Conservation (phyloP, 176 grass and related monocot genomes). For the Pharus latifolius region DNA sequence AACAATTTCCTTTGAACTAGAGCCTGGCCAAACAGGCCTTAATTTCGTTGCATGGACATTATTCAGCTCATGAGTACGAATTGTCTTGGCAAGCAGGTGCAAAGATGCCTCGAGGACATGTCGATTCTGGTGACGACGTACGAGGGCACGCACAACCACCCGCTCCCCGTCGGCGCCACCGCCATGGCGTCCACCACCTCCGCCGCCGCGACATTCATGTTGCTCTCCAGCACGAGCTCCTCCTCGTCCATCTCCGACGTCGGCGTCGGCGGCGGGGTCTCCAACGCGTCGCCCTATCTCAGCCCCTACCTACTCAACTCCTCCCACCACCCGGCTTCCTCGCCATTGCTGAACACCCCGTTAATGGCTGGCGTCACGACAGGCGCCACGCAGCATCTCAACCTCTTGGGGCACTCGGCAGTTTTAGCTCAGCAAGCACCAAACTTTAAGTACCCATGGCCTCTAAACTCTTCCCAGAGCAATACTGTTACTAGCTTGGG, state of each 20-base stretch:
- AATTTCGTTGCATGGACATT: neutral
- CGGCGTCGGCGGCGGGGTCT: neutral
- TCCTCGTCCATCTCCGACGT: slow-evolving; percentile 38
- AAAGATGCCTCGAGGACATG: slow-evolving; percentile 92
- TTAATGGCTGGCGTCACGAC: neutral
- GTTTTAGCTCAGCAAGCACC: neutral
- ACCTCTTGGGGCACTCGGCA: slow-evolving; percentile 19
- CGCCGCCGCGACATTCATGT: slow-evolving; percentile 60
- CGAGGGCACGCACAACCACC: slow-evolving; percentile 98
- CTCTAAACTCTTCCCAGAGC: neutral
- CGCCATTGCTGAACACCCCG: neutral
- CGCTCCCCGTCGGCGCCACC: slow-evolving; percentile 81
- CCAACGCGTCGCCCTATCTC: slow-evolving; percentile 44
- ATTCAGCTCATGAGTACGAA: neutral
- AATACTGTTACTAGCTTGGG: neutral
- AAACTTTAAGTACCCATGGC: slow-evolving; percentile 41
- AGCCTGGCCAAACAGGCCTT: no score
- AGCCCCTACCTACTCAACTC: slow-evolving; percentile 59
- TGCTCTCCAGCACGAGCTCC: slow-evolving; percentile 52
- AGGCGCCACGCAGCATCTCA: slow-evolving; percentile 18
- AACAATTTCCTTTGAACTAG: no score
- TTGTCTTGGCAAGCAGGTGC: slow-evolving; percentile 43
- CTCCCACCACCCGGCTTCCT: slow-evolving; percentile 11
- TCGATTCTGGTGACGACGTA: slow-evolving; percentile 95
- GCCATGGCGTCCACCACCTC: slow-evolving; percentile 85